phyloP scores from a whole-genome alignment of 2,329 filamentous ascomycete genomes.

The Ophiostoma ulmi region DNA sequence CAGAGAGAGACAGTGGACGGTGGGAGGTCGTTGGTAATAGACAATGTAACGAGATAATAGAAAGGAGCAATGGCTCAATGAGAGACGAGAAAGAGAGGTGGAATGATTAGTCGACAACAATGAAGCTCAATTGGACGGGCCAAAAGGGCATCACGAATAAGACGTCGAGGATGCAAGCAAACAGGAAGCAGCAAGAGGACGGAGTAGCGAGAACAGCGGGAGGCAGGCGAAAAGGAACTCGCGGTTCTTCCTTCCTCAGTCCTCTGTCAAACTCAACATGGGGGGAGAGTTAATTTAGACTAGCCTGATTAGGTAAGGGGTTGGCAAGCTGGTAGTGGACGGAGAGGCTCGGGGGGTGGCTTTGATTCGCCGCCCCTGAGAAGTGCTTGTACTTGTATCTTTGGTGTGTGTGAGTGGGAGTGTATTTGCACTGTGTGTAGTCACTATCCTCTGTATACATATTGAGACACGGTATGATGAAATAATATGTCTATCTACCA shows the following conservation, averaged over 20 bases:
- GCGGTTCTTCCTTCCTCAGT: not conserved
- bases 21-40: not conserved
- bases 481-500: not conserved
- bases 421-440: not conserved
- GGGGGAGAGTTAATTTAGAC: constrained; percentile 15
- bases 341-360: constrained; percentile 3
- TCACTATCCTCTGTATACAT: not conserved
- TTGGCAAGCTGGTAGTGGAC: constrained; percentile 19
- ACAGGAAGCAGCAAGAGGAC: constrained; percentile 11
- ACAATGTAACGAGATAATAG: not conserved
- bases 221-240: constrained; percentile 17
- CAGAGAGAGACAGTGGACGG: not conserved
- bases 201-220: constrained; percentile 21
- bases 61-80: constrained; percentile 3
- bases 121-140: constrained; percentile 18
- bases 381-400: constrained; percentile 6
- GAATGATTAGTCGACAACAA: not conserved
- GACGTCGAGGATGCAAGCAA: constrained; percentile 17
- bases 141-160: constrained; percentile 20
- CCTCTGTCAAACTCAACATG: constrained; percentile 10
- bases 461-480: not conserved
- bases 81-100: constrained; percentile 9
- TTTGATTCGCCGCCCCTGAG: constrained; percentile 25
- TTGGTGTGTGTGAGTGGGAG: not conserved
- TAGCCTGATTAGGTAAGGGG: constrained; percentile 25